Conservation (phyloP, 164 flowering plant species). For the Magnolia officinalis region DNA sequence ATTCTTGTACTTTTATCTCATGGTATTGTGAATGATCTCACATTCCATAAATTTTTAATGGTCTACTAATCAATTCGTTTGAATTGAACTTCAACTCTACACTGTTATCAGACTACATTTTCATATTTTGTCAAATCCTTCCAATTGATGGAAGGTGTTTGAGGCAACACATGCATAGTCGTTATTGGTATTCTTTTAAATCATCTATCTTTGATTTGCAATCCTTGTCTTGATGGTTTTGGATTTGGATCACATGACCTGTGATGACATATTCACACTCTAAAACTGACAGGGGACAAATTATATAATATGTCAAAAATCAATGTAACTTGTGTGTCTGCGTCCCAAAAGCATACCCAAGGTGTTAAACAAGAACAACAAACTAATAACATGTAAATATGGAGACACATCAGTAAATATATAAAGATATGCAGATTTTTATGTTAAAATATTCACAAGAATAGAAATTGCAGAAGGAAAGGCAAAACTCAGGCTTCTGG, state of each 20-base stretch:
- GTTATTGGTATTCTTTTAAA: too few species aligned
- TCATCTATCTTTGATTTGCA: constrained; percentile 46
- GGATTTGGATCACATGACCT: constrained; percentile 34
- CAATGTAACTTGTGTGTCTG: neutral
- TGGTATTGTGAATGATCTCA: too few species aligned
- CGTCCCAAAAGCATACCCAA: neutral
- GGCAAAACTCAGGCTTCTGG: neutral
- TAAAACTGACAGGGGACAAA: neutral
- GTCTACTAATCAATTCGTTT: too few species aligned
- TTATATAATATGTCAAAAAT: neutral
- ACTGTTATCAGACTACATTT: too few species aligned
- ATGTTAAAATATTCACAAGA: neutral
- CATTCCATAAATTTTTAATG: too few species aligned
- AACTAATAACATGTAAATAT: neutral
- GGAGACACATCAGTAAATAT: neutral
- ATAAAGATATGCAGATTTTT: neutral
- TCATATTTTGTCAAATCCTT: too few species aligned
- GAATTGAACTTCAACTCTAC: too few species aligned
- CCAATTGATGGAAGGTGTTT: too few species aligned
- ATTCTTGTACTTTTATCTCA: too few species aligned
- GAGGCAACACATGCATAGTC: too few species aligned
- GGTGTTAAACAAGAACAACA: neutral
- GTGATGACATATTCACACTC: constrained; percentile 11
- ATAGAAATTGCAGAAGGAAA: neutral
- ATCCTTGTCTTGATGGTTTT: constrained; percentile 21